Percentiles rank a stretch among this genome's conserved stretches.
These are phyloP conservation scores for Emericellopsis cladophorae DNA, from an alignment of 2,329 filamentous ascomycete species.

Conservation along the genomic window DNA sequence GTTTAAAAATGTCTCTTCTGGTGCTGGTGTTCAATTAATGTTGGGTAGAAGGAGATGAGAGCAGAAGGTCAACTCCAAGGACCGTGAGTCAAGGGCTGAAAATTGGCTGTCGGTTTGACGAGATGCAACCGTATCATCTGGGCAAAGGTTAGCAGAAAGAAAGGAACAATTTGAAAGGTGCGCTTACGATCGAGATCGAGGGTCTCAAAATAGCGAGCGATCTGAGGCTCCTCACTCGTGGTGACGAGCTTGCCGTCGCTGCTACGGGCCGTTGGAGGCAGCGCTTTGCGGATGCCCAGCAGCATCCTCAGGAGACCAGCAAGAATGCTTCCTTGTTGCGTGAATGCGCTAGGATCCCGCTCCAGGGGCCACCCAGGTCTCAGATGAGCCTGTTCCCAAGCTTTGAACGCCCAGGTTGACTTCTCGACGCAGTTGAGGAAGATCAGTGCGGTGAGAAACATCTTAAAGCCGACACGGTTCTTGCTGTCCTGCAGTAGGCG, in stretches of 20 bases:
- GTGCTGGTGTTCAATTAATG: not conserved
- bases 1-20: too few species aligned
- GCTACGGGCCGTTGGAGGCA: constrained; percentile 35
- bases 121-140: constrained; percentile 18
- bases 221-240: constrained; percentile 29
- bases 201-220: constrained; percentile 39
- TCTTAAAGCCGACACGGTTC: constrained; percentile 43
- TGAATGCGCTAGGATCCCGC: constrained; percentile 40
- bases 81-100: constrained; percentile 33
- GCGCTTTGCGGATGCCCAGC: constrained; percentile 43
- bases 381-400: constrained; percentile 51
- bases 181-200: constrained; percentile 45
- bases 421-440: constrained; percentile 56
- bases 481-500: constrained; percentile 48
- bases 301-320: constrained; percentile 49
- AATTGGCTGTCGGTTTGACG: constrained; percentile 40
- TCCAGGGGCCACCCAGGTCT: constrained; percentile 49
- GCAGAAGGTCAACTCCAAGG: constrained; percentile 36
- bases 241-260: constrained; percentile 35
- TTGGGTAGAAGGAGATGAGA: constrained; percentile 31
- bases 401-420: constrained; percentile 56
- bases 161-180: not conserved
- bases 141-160: constrained; percentile 1
- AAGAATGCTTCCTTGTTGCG: constrained; percentile 45
- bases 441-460: constrained; percentile 49